These are phyloP conservation scores for Inga leiocalycina DNA, from an alignment of 306 rosid genomes.

Conservation along the genomic window DNA sequence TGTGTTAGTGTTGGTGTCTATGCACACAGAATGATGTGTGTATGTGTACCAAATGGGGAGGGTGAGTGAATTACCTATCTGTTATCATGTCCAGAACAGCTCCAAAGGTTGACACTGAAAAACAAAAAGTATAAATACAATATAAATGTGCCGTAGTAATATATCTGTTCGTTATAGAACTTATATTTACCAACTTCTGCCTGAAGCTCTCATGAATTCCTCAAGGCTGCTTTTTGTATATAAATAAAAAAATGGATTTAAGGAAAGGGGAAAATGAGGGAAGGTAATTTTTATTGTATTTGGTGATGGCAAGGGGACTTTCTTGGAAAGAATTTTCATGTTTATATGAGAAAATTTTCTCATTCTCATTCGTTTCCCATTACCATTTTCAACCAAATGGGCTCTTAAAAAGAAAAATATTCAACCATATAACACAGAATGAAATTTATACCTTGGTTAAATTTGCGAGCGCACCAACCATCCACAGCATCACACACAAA, in stretches of 20 bases:
- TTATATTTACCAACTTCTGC: constrained; percentile 25
- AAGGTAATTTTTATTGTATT: neutral
- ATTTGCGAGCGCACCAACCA: constrained; percentile 99
- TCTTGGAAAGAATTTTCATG: neutral
- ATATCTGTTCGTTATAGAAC: neutral
- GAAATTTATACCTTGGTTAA: constrained; percentile 80
- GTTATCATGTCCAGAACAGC: constrained; percentile 99
- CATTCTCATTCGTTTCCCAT: neutral
- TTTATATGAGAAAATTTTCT: no score
- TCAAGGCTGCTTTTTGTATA: neutral
- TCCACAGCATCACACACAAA: constrained; percentile 94
- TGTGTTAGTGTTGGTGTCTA: neutral
- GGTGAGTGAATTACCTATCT: constrained; percentile 66
- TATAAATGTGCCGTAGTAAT: constrained; percentile 20
- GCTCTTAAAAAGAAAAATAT: neutral
- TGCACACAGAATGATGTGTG: neutral
- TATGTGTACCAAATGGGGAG: neutral
- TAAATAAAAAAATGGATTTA: neutral
- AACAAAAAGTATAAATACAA: constrained; percentile 32
- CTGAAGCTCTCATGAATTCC: neutral
- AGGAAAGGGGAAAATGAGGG: neutral
- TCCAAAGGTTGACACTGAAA: constrained; percentile 95
- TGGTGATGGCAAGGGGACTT: neutral
- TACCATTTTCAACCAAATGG: neutral
- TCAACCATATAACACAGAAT: neutral